Evolutionary conservation across 2,329 filamentous ascomycete species (phyloP).

Genomic region (Ophiostoma novo-ulmi): DNA sequence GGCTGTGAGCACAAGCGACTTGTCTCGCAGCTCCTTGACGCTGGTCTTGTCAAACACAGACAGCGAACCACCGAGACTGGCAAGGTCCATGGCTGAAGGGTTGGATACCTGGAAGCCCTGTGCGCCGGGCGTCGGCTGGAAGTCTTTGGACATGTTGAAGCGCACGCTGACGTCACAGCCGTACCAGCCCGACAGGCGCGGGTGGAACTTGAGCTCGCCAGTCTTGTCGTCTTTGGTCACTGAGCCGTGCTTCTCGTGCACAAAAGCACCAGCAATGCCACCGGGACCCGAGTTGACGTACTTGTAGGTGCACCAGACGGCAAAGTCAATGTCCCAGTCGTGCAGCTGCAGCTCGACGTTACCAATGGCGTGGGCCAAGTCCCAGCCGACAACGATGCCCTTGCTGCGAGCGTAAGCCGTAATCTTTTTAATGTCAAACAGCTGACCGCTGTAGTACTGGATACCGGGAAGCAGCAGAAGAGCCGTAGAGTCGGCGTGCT

Average conservation of each 20-base stretch:
- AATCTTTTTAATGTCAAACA: constrained; percentile 76
- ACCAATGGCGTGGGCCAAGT: constrained; percentile 61
- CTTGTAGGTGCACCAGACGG: constrained; percentile 92
- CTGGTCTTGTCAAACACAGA: constrained; percentile 67
- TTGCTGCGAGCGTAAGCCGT: constrained; percentile 64
- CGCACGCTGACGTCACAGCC: constrained; percentile 70
- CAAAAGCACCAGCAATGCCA: constrained; percentile 71
- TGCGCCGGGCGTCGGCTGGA: constrained; percentile 71
- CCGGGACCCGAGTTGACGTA: constrained; percentile 86
- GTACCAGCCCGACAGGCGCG: constrained; percentile 79
- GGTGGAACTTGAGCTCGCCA: constrained; percentile 46
- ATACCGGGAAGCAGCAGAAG: constrained; percentile 78
- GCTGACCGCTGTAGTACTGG: constrained; percentile 88
- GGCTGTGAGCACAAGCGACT: constrained; percentile 66
- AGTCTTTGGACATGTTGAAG: constrained; percentile 79
- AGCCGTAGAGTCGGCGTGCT: constrained; percentile 66
- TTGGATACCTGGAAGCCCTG: constrained; percentile 83
- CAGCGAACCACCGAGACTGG: constrained; percentile 66
- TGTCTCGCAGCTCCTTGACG: constrained; percentile 63
- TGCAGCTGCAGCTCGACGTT: constrained; percentile 76
- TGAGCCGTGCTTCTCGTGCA: constrained; percentile 67
- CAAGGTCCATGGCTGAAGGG: constrained; percentile 71
- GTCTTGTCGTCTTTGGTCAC: constrained; percentile 42
- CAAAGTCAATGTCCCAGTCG: constrained; percentile 88
- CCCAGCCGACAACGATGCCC: constrained; percentile 55